Evolutionary conservation across 768 basidiomycete species (phyloP).

Genomic region (Cystobasidium onofrii): DNA sequence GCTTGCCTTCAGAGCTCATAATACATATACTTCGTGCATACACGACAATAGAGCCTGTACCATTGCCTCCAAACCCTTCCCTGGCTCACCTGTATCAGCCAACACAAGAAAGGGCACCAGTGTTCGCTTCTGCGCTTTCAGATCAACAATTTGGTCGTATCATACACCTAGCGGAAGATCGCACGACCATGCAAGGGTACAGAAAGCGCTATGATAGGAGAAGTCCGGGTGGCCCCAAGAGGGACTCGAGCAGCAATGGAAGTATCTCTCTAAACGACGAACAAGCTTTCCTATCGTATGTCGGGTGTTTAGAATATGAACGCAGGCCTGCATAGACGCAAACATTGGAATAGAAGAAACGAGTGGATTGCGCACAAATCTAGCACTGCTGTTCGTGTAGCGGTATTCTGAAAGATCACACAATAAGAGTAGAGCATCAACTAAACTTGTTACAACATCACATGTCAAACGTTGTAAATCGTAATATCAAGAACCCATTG

Average conservation of each 20-base stretch:
- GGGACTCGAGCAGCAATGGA: not conserved
- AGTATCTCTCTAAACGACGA: not conserved
- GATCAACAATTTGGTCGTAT: slow-evolving; percentile 17
- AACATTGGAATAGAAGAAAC: not conserved
- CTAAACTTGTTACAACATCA: too few species aligned
- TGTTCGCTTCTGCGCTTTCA: slow-evolving; percentile 21
- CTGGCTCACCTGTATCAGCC: not conserved
- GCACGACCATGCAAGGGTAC: slow-evolving; percentile 4
- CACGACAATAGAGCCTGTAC: slow-evolving; percentile 20
- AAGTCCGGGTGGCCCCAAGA: not conserved
- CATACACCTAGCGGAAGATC: slow-evolving; percentile 10
- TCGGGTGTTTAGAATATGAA: slow-evolving; percentile 23
- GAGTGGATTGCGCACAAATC: not conserved
- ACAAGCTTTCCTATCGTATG: not conserved
- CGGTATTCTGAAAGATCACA: too few species aligned
- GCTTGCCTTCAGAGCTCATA: slow-evolving; percentile 13
- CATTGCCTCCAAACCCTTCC: slow-evolving; percentile 11
- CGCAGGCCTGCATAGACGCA: not conserved
- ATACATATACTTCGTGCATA: not conserved
- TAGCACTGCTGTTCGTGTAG: not conserved
- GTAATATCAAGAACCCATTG: too few species aligned
- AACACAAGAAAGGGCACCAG: not conserved
- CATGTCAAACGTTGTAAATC: too few species aligned
- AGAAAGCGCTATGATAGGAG: slow-evolving; percentile 2
- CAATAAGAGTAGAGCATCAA: too few species aligned